Evolutionary conservation across 257 asterid genomes (phyloP), one percentile per base, ranked within the genome.

Genomic region (Solanum piurae): DNA sequence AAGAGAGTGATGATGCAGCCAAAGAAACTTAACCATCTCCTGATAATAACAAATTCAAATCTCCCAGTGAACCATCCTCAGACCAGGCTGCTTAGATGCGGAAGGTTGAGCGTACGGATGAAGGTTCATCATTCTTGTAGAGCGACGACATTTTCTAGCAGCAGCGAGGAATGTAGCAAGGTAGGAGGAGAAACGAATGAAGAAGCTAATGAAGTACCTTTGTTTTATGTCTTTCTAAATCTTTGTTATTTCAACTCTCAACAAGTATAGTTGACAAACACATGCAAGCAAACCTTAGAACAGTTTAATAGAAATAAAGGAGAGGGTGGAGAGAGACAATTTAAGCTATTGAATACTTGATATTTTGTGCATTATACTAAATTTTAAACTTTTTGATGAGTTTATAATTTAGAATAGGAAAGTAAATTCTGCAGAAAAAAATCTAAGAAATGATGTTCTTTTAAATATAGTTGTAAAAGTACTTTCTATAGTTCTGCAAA

Each of bases 171-270:
- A 23, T 11, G 37, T 86, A 11, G 40, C 71, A 11, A 89, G 85
- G 25, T 90, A 88, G 83, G 92, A 87, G 87, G 87, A 89, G 91
- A 87, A 89, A 88, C 90, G 89, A 62, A 55, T 71, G 83, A 94
- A 94, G 84, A 89, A 86, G 89, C 89, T 92, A 37, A 94, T 89
- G 87, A 88, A 85, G 34, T 92, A 88, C 46, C 87, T 94, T 64
- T 95, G 96, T 88, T 92, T 93, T 89, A 72, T 90, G n/a, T 55
- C 93, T 20, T 94, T 94, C 89, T 93, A 88, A 88, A 85, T 46
- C 88, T 9, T 38, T 18, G 29, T 10, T 9, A 72, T 64, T 83
- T 64, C 16, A 60, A 18, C 40, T 83, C 33, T 46, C 38, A 62
- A 16, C 42, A 71, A 33, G 13, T 33, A 71, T 20, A 36, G 55